Conservation (phyloP, 2,329 filamentous ascomycete species). For the Trichophyton verrucosum region DNA sequence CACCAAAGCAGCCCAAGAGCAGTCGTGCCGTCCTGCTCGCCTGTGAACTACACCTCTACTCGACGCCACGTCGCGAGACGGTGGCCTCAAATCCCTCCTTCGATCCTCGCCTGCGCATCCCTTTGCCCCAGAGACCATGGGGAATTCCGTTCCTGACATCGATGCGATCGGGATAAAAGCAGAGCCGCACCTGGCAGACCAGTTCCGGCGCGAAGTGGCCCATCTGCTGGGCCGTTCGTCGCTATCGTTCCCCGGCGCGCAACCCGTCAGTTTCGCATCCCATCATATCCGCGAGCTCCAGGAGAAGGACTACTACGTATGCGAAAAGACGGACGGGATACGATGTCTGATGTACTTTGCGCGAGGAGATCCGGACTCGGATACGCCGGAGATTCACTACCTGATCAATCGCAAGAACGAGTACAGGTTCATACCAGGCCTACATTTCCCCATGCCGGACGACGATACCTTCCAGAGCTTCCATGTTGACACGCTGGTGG, state of each 20-base stretch:
- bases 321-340: slow-evolving; percentile 95
- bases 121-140: slow-evolving; percentile 19
- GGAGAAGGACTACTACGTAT: slow-evolving; percentile 83
- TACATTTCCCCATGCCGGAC: slow-evolving; percentile 68
- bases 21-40: background rate
- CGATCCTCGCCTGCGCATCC: background rate
- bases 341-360: slow-evolving; percentile 90
- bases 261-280: slow-evolving; percentile 83
- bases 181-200: slow-evolving; percentile 45
- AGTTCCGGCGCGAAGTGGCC: slow-evolving; percentile 62
- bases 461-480: slow-evolving; percentile 50
- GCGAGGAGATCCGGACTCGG: slow-evolving; percentile 39
- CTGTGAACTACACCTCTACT: background rate
- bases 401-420: slow-evolving; percentile 97
- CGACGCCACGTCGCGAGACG: slow-evolving; percentile 1
- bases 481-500: slow-evolving; percentile 70
- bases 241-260: slow-evolving; percentile 69
- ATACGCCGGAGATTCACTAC: slow-evolving; percentile 63
- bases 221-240: slow-evolving; percentile 54
- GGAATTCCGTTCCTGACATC: slow-evolving; percentile 30
- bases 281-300: slow-evolving; percentile 73
- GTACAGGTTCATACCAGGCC: slow-evolving; percentile 69
- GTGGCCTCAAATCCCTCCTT: background rate
- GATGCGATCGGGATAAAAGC: slow-evolving; percentile 48
- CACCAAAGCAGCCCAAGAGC: background rate